phyloP scores from a whole-genome alignment of 2,329 filamentous ascomycete species.

The Drechslerella dactyloides region DNA sequence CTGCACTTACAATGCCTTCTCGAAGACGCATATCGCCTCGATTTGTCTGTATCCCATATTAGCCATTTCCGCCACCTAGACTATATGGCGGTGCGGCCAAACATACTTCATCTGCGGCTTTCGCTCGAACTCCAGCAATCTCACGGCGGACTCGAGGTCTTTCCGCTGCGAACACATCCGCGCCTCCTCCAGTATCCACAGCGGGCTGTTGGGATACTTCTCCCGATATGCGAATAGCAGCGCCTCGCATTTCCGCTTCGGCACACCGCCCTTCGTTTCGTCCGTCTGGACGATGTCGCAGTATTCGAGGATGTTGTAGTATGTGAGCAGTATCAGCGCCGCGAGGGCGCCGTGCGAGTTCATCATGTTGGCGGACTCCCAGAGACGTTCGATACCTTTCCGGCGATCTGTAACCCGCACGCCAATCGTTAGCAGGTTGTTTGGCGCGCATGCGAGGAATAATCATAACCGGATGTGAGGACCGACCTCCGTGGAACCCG shows the following conservation, averaged over 20 bases:
- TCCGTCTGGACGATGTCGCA: constrained; percentile 80
- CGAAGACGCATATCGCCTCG: constrained; percentile 82
- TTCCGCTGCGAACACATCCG: constrained; percentile 73
- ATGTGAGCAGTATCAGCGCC: constrained; percentile 78
- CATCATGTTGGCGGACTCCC: constrained; percentile 82
- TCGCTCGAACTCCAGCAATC: constrained; percentile 67
- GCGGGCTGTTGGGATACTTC: constrained; percentile 78
- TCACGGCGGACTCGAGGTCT: constrained; percentile 71
- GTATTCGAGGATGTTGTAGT: constrained; percentile 82
- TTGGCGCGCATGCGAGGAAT: not conserved
- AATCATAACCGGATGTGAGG: constrained; percentile 1
- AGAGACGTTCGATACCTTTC: constrained; percentile 81
- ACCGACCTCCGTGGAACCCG: constrained; percentile 75
- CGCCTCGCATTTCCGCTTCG: constrained; percentile 69
- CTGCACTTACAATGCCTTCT: constrained; percentile 68
- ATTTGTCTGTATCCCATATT: constrained; percentile 66
- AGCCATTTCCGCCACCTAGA: not conserved
- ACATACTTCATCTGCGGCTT: constrained; percentile 72
- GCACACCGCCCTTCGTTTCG: constrained; percentile 72
- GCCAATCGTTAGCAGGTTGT: constrained; percentile 3
- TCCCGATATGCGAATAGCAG: constrained; percentile 76
- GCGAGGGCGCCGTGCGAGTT: constrained; percentile 94
- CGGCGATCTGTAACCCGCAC: constrained; percentile 69
- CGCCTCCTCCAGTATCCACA: constrained; percentile 90
- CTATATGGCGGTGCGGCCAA: not conserved